These are phyloP conservation scores for Lolium rigidum DNA, from an alignment of 176 grass and related monocot species.

Conservation along the genomic window DNA sequence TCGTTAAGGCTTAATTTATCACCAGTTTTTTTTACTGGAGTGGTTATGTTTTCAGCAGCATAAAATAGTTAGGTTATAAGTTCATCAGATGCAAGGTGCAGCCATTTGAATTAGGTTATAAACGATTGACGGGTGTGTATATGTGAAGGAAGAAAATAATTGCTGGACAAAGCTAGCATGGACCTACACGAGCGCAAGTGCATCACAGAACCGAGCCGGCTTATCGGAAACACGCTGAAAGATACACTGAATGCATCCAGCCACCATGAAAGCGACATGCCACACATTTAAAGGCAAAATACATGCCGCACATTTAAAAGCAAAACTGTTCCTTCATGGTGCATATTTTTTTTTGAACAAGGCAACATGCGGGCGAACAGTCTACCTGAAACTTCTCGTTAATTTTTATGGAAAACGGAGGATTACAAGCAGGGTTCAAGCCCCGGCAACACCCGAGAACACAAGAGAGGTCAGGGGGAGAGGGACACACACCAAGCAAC, in stretches of 20 bases:
- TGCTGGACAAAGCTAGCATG: not conserved
- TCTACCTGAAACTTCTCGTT: no score
- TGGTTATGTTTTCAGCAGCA: no score
- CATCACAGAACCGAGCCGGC: conserved; percentile 37
- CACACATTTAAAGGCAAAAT: conserved; percentile 8
- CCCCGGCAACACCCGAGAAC: no score
- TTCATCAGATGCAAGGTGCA: not conserved
- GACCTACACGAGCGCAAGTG: not conserved
- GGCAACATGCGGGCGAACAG: no score
- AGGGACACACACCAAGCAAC: no score
- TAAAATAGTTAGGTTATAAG: no score
- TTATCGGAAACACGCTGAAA: conserved; percentile 48
- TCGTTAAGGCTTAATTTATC: no score
- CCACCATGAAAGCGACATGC: conserved; percentile 40
- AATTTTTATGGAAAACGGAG: no score
- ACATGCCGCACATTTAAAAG: not conserved
- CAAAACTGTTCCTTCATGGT: conserved; percentile 3
- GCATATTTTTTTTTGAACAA: not conserved
- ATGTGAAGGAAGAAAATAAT: not conserved
- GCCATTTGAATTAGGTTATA: not conserved
- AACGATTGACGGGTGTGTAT: not conserved
- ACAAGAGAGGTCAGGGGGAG: no score
- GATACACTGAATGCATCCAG: conserved; percentile 39
- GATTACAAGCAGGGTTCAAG: no score
- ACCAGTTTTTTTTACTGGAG: no score